Evolutionary conservation across 176 grass and related monocot genomes (phyloP).

Genomic region (Juncus effusus): DNA sequence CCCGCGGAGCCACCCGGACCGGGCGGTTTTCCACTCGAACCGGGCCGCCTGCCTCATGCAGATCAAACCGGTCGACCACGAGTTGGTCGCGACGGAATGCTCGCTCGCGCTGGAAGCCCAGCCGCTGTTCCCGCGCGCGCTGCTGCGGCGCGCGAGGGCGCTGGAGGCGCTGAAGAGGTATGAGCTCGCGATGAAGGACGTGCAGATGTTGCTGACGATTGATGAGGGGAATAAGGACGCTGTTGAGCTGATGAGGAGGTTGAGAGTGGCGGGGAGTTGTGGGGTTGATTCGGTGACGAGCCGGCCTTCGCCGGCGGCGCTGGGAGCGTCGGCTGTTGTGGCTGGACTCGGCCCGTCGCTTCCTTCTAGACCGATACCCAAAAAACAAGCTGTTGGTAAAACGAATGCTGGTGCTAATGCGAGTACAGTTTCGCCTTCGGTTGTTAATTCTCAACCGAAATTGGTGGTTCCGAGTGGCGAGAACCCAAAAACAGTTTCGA

Average conservation of each 20-base stretch:
- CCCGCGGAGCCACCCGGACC: constrained; percentile 66
- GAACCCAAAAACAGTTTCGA: constrained; percentile 11
- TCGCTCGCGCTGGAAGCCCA: constrained; percentile 83
- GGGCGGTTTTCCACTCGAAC: constrained; percentile 94
- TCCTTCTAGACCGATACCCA: constrained; percentile 59
- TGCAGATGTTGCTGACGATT: constrained; percentile 58
- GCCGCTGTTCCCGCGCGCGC: constrained; percentile 81
- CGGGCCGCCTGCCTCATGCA: constrained; percentile 96
- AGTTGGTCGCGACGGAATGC: constrained; percentile 74
- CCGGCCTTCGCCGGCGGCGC: constrained; percentile 72
- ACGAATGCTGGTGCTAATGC: constrained; percentile 29
- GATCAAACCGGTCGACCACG: constrained; percentile 80
- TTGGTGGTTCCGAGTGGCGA: constrained; percentile 16
- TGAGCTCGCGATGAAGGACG: constrained; percentile 83
- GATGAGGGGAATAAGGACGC: constrained; percentile 66
- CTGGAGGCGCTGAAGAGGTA: constrained; percentile 73
- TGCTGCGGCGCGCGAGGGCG: constrained; percentile 78
- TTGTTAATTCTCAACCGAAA: constrained; percentile 32
- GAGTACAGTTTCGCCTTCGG: constrained; percentile 41
- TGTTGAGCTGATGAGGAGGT: constrained; percentile 44
- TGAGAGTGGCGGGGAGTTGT: constrained; percentile 26
- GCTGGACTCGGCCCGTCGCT: constrained; percentile 81
- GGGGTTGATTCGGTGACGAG: constrained; percentile 39
- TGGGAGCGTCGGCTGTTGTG: constrained; percentile 82
- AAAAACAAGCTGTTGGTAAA: constrained; percentile 50